Conservation (phyloP, 306 rosid genomes). For the Cercis canadensis region DNA sequence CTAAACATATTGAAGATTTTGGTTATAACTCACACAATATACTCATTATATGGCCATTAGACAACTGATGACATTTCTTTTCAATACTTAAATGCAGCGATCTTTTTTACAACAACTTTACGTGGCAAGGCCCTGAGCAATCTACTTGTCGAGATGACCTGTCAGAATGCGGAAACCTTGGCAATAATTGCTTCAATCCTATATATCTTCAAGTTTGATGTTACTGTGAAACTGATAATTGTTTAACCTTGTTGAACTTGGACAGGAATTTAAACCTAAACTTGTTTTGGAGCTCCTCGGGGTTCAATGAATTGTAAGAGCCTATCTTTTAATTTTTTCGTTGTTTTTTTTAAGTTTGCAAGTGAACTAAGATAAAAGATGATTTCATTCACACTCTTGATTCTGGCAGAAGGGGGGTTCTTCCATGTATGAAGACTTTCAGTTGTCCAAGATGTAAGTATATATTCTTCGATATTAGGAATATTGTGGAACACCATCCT, state of each 20-base stretch:
- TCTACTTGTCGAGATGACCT: slow-evolving; percentile 60
- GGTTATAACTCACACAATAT: too few relatives aligned
- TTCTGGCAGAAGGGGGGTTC: slow-evolving; percentile 53
- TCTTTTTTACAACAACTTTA: slow-evolving; percentile 89
- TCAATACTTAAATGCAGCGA: slow-evolving; percentile 61
- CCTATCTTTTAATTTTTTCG: slow-evolving; percentile 28
- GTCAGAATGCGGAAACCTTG: slow-evolving; percentile 47
- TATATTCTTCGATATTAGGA: slow-evolving; percentile 1
- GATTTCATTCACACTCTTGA: neutral
- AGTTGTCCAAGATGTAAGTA: slow-evolving; percentile 79
- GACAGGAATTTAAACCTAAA: slow-evolving; percentile 79
- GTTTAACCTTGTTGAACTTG: slow-evolving; percentile 35
- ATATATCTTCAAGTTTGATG: slow-evolving; percentile 21
- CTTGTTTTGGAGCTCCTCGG: slow-evolving; percentile 69
- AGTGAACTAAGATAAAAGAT: neutral
- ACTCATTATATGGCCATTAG: neutral
- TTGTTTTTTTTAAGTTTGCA: neutral
- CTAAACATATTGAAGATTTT: too few relatives aligned
- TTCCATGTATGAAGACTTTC: slow-evolving; percentile 64
- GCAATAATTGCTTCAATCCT: slow-evolving; percentile 28
- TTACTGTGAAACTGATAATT: slow-evolving; percentile 28
- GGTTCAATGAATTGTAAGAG: slow-evolving; percentile 58
- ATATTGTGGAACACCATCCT: neutral
- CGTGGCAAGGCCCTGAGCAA: slow-evolving; percentile 66
- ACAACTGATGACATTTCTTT: slow-evolving; percentile 26